Percentiles rank a stretch among this genome's conserved stretches.
Evolutionary conservation across 495 filamentous ascomycete genomes (phyloP).

Genomic region (Trichocladium antarcticum): DNA sequence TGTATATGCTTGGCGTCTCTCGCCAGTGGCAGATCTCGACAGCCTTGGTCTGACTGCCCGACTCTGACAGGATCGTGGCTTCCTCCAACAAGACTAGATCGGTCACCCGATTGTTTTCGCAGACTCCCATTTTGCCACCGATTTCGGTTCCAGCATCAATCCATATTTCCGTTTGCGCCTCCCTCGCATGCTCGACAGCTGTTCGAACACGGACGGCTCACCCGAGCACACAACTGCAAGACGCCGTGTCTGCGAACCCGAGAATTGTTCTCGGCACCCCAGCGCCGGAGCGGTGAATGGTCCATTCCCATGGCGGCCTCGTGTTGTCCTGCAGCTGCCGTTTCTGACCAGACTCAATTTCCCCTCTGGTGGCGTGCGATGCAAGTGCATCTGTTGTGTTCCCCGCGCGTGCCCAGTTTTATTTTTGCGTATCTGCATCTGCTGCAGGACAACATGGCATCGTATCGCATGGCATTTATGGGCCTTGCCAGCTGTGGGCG

Average conservation of each 20-base stretch:
- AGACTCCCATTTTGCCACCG: too few relatives aligned
- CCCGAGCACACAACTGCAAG: slow-evolving; percentile 6
- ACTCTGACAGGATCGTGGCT: too few relatives aligned
- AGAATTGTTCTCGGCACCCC: slow-evolving; percentile 4
- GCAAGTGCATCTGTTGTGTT: neutral
- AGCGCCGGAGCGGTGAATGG: slow-evolving; percentile 7
- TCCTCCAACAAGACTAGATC: too few relatives aligned
- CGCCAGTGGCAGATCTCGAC: too few relatives aligned
- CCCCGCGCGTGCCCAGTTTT: neutral
- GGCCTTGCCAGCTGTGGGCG: neutral
- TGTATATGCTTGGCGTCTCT: too few relatives aligned
- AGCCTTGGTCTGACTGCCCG: too few relatives aligned
- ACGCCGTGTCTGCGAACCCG: slow-evolving; percentile 11
- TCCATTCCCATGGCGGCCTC: neutral
- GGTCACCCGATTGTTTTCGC: too few relatives aligned
- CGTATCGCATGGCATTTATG: neutral
- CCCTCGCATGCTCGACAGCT: neutral
- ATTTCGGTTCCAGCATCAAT: too few relatives aligned
- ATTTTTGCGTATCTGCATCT: neutral
- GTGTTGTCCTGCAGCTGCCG: slow-evolving; percentile 13
- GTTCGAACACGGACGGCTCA: neutral
- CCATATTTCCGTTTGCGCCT: too few relatives aligned
- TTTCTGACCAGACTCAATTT: slow-evolving; percentile 12
- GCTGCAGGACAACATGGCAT: neutral
- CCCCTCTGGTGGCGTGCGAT: neutral